These are phyloP conservation scores for Gossypium davidsonii DNA, from an alignment of 441 rosid genomes.

Conservation along the genomic window DNA sequence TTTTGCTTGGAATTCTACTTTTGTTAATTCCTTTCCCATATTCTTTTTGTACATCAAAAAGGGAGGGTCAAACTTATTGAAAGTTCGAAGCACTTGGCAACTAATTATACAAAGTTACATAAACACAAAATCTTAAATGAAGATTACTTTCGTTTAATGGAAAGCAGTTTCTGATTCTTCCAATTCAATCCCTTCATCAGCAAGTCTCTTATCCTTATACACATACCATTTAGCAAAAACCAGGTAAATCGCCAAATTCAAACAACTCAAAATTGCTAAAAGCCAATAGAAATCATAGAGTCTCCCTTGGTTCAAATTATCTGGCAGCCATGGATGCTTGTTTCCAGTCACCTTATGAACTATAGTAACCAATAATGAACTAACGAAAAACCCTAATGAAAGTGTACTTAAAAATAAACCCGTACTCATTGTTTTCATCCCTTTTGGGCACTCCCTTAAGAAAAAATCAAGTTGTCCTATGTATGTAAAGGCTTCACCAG, in stretches of 20 bases:
- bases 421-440: constrained; percentile 93
- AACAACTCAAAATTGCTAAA: constrained; percentile 47
- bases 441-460: constrained; percentile 86
- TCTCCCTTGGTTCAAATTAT: constrained; percentile 70
- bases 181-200: constrained; percentile 60
- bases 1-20: neutral
- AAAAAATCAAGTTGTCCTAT: constrained; percentile 86
- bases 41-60: constrained; percentile 2
- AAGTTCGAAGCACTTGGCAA: neutral
- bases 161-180: constrained; percentile 45
- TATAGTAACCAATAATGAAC: constrained; percentile 61
- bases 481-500: constrained; percentile 79
- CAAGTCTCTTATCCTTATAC: constrained; percentile 80
- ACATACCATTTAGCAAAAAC: constrained; percentile 71
- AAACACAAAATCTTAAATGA: neutral
- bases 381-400: constrained; percentile 75
- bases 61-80: constrained; percentile 4
- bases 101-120: neutral
- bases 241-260: constrained; percentile 48
- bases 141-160: constrained; percentile 21
- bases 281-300: constrained; percentile 81
- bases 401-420: constrained; percentile 80
- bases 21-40: neutral
- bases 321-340: constrained; percentile 63
- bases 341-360: constrained; percentile 53